Conservation (phyloP, 2,329 filamentous ascomycete species). For the Clarireedia paspali region DNA sequence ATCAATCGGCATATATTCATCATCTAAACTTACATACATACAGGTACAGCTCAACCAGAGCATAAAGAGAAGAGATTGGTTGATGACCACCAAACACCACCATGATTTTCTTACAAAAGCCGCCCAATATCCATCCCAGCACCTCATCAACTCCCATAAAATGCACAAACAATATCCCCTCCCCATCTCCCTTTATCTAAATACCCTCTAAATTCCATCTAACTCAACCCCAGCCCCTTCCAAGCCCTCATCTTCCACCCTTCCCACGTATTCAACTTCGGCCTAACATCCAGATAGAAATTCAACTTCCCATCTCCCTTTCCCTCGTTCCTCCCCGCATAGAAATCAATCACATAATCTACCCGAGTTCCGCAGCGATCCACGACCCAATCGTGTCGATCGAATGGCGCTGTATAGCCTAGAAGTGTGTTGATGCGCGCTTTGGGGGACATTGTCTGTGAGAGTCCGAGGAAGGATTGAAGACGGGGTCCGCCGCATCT, state of each 20-base stretch:
- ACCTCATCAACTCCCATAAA: no score
- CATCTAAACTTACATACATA: neutral
- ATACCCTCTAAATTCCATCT: neutral
- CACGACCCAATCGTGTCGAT: conserved; percentile 95
- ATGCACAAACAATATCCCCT: neutral
- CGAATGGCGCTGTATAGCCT: conserved; percentile 89
- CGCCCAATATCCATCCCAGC: no score
- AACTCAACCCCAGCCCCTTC: conserved; percentile 22
- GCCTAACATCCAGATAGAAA: conserved; percentile 61
- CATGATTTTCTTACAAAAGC: neutral
- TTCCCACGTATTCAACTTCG: conserved; percentile 62
- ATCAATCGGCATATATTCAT: neutral
- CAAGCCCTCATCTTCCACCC: conserved; percentile 58
- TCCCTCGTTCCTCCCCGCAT: conserved; percentile 55
- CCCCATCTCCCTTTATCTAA: neutral
- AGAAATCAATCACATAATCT: conserved; percentile 98
- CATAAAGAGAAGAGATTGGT: neutral
- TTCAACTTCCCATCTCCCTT: conserved; percentile 40
- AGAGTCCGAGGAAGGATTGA: conserved; percentile 73
- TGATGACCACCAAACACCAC: neutral
- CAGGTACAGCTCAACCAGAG: conserved; percentile 1
- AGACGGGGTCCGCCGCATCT: conserved; percentile 72
- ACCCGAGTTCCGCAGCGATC: conserved; percentile 79
- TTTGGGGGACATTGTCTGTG: conserved; percentile 64
- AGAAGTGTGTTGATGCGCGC: conserved; percentile 75